Base-by-base conservation (phyloP, 2,329 filamentous ascomycete genomes). In the Macrophomina pseudophaseolina region DNA sequence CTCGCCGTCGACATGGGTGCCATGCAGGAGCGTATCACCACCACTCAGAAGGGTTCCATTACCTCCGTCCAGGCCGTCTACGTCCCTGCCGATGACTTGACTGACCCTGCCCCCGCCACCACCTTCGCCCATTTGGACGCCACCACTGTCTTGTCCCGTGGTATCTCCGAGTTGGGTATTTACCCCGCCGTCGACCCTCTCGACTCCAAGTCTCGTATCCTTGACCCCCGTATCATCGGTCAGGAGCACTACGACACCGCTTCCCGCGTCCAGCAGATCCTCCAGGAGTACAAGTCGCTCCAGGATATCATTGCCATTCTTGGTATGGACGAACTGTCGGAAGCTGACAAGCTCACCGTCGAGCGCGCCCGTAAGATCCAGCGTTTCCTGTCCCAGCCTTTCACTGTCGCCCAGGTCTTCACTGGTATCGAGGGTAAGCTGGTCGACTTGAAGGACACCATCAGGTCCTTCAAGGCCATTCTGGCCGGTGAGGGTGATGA, bases 291-390 rank as follows among this genome's bases (percentile, higher is more conserved):
- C 92, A 98, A 98, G 92, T 98, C 94, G 72, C 93, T 99, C 74
- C 95, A 99, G 87, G 95, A 99, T 87, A 99, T 99, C 90, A 97
- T 97, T 88, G 95, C 95, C 84, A 99, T 99, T 93, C 86, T 98
- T 82, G 94, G 94, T 91, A 98, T 99, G 95, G 95, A 99, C 84
- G 95, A 99, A 83, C 86, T 99, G 85, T 98, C 95, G 72, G 95
- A 98, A 88, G 91, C 92, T 78, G 95, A 99, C 85, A 97, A 99
- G 91, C 90, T 99, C 79, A 98, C 95, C 76, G 95, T 99, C 88
- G 95, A 99, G 91, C 95, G 95, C 90, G 95, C 95, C 84, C 94
- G 95, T 88, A 98, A 98, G 90, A 91, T 99, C 82, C 95, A 99
- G 89, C 92, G 94, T 91, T 99, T 99, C 93, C 88, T 99, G 88